phyloP scores from a whole-genome alignment of 306 rosid species.

The Prinsepia uniflora region DNA sequence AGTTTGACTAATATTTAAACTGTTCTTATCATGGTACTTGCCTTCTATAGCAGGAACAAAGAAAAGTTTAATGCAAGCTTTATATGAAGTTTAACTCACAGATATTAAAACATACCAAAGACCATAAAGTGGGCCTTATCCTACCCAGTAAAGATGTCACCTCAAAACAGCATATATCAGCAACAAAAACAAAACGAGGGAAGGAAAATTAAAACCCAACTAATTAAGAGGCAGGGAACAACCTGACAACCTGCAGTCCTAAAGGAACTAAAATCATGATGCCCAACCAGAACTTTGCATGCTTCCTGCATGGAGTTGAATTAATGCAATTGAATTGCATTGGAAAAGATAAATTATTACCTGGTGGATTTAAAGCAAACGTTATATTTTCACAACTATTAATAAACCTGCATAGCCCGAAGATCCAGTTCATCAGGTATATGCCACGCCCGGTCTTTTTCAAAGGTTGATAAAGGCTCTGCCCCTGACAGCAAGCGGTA shows the following conservation, averaged over 20 bases:
- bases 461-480: constrained; percentile 74
- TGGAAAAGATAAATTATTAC: not conserved
- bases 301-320: constrained; percentile 62
- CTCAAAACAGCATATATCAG: not conserved
- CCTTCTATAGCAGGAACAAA: not conserved
- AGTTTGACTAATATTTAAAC: not conserved
- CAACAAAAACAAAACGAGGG: not conserved
- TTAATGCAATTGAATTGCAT: not conserved
- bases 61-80: not conserved
- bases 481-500: constrained; percentile 81
- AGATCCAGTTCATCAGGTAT: constrained; percentile 69
- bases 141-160: not conserved
- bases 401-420: constrained; percentile 75
- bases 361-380: constrained; percentile 10
- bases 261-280: constrained; percentile 95
- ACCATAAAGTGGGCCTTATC: not conserved
- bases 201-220: not conserved
- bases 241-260: constrained; percentile 97
- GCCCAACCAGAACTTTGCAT: constrained; percentile 76
- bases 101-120: not conserved
- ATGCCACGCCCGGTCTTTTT: constrained; percentile 88
- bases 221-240: constrained; percentile 25
- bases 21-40: not conserved
- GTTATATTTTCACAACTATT: constrained; percentile 4
- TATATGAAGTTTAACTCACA: not conserved